These are phyloP conservation scores for Globisporangium megalacanthum DNA, from an alignment of 352 stramenopile species.

Conservation along the genomic window DNA sequence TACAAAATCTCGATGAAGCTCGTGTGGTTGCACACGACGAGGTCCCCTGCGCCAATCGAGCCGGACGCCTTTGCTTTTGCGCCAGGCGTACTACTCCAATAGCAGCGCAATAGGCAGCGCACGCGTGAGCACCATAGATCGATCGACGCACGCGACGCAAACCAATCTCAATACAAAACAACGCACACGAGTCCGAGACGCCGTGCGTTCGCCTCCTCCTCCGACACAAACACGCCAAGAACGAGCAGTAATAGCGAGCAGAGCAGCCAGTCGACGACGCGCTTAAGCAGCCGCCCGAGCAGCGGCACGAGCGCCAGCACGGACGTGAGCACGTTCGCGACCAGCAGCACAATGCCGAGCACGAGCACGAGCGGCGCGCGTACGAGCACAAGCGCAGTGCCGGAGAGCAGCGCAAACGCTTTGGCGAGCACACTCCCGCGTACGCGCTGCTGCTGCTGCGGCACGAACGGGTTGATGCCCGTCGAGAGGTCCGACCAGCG, in stretches of 20 bases:
- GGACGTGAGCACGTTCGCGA: constrained; percentile 47
- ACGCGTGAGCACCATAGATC: neutral
- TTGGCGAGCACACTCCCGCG: constrained; percentile 32
- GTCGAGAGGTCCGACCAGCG: constrained; percentile 82
- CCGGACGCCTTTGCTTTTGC: constrained; percentile 21
- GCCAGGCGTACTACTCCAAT: constrained; percentile 15
- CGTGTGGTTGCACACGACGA: constrained; percentile 82
- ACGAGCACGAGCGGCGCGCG: constrained; percentile 52
- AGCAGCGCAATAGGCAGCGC: too few relatives aligned
- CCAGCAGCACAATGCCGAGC: constrained; percentile 26
- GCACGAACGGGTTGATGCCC: constrained; percentile 85
- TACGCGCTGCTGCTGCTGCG: constrained; percentile 49
- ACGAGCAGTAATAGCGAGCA: constrained; percentile 61
- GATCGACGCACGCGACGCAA: neutral
- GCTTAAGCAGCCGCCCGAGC: constrained; percentile 61
- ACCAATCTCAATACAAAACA: neutral
- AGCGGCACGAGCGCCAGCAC: constrained; percentile 62
- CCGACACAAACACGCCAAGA: constrained; percentile 57
- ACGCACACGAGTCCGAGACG: constrained; percentile 59
- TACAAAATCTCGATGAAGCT: constrained; percentile 79
- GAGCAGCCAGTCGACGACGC: constrained; percentile 63
- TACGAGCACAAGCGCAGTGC: constrained; percentile 40
- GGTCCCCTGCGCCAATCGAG: constrained; percentile 39
- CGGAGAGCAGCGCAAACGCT: constrained; percentile 34
- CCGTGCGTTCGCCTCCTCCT: constrained; percentile 67